Conservation (phyloP, 2,329 filamentous ascomycete species). For the Gnomoniopsis sp. region DNA sequence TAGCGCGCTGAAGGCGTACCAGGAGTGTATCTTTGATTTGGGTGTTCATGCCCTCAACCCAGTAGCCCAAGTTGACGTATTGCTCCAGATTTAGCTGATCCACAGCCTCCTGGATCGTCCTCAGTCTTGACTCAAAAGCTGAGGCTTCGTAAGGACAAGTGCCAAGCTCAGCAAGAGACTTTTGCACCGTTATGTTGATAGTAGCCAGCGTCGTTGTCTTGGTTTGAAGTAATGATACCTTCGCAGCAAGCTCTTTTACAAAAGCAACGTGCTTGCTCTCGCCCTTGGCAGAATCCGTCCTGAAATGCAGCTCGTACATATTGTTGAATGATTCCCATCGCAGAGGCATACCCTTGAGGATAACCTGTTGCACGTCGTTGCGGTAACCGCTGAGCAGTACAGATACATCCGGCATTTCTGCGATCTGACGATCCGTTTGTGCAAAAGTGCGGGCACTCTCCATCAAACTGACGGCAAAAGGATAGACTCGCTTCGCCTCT, state of each 20-base stretch:
- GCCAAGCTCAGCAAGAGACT: slow-evolving; percentile 77
- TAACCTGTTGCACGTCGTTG: slow-evolving; percentile 80
- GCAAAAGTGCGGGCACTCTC: slow-evolving; percentile 94
- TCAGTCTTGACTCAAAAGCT: slow-evolving; percentile 77
- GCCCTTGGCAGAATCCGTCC: slow-evolving; percentile 36
- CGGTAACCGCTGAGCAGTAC: slow-evolving; percentile 87
- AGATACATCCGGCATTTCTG: slow-evolving; percentile 81
- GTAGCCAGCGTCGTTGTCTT: slow-evolving; percentile 78
- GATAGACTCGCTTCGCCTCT: slow-evolving; percentile 97
- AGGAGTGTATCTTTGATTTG: slow-evolving; percentile 80
- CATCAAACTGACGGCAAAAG: slow-evolving; percentile 96
- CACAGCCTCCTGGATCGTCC: slow-evolving; percentile 84
- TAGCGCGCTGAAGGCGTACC: slow-evolving; percentile 77
- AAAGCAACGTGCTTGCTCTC: slow-evolving; percentile 97
- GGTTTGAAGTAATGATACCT: slow-evolving; percentile 81
- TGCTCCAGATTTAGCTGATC: slow-evolving; percentile 96
- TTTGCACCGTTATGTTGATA: slow-evolving; percentile 78
- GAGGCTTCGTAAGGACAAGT: slow-evolving; percentile 77
- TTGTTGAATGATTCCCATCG: slow-evolving; percentile 99
- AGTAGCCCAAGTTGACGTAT: slow-evolving; percentile 87
- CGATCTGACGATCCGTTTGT: slow-evolving; percentile 81
- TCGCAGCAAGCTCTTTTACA: slow-evolving; percentile 85
- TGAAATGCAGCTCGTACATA: slow-evolving; percentile 87
- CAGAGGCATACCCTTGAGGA: slow-evolving; percentile 82
- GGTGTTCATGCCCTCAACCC: slow-evolving; percentile 83